A percentile compares a stretch with the other conserved stretches of the same genome.
Evolutionary conservation across 2,329 filamentous ascomycete genomes (phyloP).

Genomic region (Fusarium sublunatum): DNA sequence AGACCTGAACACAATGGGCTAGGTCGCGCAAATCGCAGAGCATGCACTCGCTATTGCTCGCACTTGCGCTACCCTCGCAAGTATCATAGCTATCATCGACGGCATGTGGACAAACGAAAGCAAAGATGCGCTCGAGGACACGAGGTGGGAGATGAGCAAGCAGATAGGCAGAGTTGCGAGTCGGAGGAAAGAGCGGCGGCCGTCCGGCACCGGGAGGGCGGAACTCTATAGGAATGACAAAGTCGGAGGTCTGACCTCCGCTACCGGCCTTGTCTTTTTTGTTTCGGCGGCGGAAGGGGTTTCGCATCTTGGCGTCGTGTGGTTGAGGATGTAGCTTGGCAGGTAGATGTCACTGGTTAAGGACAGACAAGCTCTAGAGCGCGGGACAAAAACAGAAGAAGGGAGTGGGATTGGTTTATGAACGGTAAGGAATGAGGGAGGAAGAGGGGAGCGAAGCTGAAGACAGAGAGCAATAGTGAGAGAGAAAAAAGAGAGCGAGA

Average conservation of each 20-base stretch:
- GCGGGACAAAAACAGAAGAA: conserved; percentile 3
- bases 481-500: background rate
- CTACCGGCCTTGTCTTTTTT: conserved; percentile 51
- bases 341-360: conserved; percentile 7
- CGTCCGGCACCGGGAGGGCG: conserved; percentile 44
- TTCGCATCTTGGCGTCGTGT: conserved; percentile 49
- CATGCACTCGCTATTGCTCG: conserved; percentile 83
- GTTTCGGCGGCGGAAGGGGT: conserved; percentile 53
- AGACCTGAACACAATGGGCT: conserved; percentile 80
- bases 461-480: conserved; percentile 19
- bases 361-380: conserved; percentile 8
- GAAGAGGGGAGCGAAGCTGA: conserved; percentile 6
- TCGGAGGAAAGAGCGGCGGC: conserved; percentile 52
- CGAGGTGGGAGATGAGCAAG: conserved; percentile 70
- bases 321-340: conserved; percentile 6
- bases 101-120: conserved; percentile 84
- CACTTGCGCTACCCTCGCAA: conserved; percentile 78
- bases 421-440: conserved; percentile 12
- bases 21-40: conserved; percentile 93
- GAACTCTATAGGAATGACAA: conserved; percentile 46
- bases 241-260: conserved; percentile 38
- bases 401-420: conserved; percentile 1
- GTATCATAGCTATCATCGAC: conserved; percentile 81
- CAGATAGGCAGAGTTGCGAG: conserved; percentile 54
- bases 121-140: conserved; percentile 82